Evolutionary conservation across 139 green algal genomes (phyloP).

Genomic region (Chlorella sp.): DNA sequence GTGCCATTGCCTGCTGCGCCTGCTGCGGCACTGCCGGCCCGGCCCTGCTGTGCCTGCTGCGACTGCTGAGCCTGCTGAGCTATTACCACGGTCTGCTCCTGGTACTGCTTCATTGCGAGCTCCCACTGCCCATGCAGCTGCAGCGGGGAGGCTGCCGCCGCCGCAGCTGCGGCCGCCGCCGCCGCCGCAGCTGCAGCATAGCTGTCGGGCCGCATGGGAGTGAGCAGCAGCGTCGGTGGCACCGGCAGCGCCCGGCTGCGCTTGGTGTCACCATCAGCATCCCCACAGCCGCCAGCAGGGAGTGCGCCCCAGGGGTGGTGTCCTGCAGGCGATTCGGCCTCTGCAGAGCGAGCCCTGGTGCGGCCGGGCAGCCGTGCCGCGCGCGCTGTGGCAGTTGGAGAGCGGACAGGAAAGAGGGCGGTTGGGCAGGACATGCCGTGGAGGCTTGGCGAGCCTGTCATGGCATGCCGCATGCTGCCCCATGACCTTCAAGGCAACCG

Average conservation of each 20-base stretch:
- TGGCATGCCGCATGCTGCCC: too few relatives aligned
- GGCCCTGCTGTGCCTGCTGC: background rate
- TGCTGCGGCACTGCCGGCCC: background rate
- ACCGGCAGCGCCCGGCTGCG: slow-evolving; percentile 2
- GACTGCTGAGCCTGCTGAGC: slow-evolving; percentile 2
- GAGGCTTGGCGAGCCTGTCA: too few relatives aligned
- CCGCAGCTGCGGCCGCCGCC: background rate
- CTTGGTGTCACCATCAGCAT: background rate
- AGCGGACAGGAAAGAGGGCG: too few relatives aligned
- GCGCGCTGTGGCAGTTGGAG: background rate
- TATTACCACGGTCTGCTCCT: background rate
- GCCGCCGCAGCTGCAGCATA: slow-evolving; percentile 2
- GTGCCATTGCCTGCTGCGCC: background rate
- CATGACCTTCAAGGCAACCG: too few relatives aligned
- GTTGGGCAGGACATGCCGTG: too few relatives aligned
- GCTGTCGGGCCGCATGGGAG: slow-evolving; percentile 12
- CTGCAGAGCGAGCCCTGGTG: slow-evolving; percentile 9
- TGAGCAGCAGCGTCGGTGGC: slow-evolving; percentile 5
- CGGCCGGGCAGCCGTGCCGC: background rate
- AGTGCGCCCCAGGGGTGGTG: background rate
- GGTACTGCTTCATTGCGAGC: slow-evolving; percentile 15
- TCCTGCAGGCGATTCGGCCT: slow-evolving; percentile 23
- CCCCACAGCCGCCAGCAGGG: background rate
- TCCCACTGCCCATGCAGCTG: slow-evolving; percentile 11
- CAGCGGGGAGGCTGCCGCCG: background rate